A percentile compares a stretch with the other conserved stretches of the same genome.
phyloP scores from a whole-genome alignment of 176 grass and related monocot species.

The Tillandsia leiboldiana region DNA sequence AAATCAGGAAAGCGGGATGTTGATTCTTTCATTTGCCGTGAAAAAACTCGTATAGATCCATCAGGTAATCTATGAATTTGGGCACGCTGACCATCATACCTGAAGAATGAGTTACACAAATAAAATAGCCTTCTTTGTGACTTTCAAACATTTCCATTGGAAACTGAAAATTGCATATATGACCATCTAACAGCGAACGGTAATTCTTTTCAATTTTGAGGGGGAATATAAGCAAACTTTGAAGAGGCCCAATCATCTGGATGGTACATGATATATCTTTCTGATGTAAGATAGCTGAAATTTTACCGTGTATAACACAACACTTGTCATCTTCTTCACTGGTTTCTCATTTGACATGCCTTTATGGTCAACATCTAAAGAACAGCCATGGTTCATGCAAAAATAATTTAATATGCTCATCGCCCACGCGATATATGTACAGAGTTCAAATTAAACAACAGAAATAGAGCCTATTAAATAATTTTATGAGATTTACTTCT shows the following conservation, averaged over 20 bases:
- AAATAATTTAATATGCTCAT: too few species aligned
- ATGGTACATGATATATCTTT: neutral
- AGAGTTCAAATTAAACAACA: too few species aligned
- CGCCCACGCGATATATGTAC: too few species aligned
- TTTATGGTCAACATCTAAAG: too few species aligned
- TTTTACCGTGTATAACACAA: too few species aligned
- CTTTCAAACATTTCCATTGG: neutral
- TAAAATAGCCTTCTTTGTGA: neutral
- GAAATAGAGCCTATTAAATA: too few species aligned
- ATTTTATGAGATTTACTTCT: too few species aligned
- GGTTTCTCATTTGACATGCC: too few species aligned
- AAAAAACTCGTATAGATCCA: constrained; percentile 80
- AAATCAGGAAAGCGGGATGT: constrained; percentile 84
- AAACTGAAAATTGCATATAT: neutral
- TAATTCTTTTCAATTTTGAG: neutral
- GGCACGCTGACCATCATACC: constrained; percentile 95
- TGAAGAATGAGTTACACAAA: constrained; percentile 25
- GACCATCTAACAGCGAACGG: neutral
- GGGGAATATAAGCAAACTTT: constrained; percentile 4
- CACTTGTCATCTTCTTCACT: too few species aligned
- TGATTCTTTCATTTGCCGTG: constrained; percentile 98
- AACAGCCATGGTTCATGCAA: too few species aligned
- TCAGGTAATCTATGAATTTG: constrained; percentile 86
- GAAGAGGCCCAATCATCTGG: neutral
- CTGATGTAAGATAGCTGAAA: too few species aligned